Conservation (phyloP, 2,329 filamentous ascomycete genomes). For the Piedraia hortae region DNA sequence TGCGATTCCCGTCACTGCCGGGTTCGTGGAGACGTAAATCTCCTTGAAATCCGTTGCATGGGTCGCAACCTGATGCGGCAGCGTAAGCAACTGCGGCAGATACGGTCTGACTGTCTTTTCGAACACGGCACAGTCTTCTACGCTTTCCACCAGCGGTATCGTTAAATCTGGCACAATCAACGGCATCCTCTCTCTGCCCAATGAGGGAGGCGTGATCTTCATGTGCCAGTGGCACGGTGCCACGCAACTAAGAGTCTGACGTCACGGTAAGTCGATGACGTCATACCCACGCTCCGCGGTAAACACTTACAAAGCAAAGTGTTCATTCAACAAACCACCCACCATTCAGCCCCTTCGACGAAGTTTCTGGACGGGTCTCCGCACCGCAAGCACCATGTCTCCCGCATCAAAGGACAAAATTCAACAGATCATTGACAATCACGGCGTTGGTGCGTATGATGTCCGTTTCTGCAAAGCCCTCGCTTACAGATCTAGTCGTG, state of each 20-base stretch:
- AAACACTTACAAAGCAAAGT: too few relatives aligned
- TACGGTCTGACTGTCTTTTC: conserved; percentile 48
- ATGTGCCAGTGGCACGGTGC: too few relatives aligned
- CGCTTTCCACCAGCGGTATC: conserved; percentile 26
- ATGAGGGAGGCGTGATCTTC: too few relatives aligned
- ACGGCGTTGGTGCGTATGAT: conserved; percentile 42
- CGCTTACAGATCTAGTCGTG: conserved; percentile 31
- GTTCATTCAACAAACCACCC: too few relatives aligned
- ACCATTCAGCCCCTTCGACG: too few relatives aligned
- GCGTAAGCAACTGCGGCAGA: conserved; percentile 32
- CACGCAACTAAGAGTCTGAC: too few relatives aligned
- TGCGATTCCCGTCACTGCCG: conserved; percentile 46
- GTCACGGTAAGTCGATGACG: too few relatives aligned
- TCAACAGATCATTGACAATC: conserved; percentile 65
- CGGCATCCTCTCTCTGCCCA: too few relatives aligned
- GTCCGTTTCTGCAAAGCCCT: neutral
- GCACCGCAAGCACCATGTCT: too few relatives aligned
- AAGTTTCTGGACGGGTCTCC: too few relatives aligned
- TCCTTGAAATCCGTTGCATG: conserved; percentile 34
- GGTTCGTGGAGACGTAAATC: conserved; percentile 66
- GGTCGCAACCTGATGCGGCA: conserved; percentile 21
- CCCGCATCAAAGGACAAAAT: conserved; percentile 68
- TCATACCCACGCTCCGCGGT: too few relatives aligned
- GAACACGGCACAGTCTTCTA: conserved; percentile 54
- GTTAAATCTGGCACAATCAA: too few relatives aligned